Evolutionary conservation across 2,329 filamentous ascomycete species (phyloP), one percentile per base, ranked within the genome.

Genomic region (Dothideomycetidae sp.): DNA sequence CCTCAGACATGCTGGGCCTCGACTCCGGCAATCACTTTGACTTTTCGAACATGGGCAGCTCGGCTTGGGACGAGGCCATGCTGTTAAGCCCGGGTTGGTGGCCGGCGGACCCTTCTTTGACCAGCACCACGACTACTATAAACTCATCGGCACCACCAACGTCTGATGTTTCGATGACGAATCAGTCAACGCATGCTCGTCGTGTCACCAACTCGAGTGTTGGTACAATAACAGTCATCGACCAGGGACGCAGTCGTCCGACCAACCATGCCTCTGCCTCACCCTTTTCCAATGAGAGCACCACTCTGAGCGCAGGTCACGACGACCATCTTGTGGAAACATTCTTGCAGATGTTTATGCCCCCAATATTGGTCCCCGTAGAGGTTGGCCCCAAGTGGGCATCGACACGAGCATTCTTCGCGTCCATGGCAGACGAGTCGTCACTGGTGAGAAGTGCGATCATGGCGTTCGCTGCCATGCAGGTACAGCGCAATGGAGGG

Each of bases 301-400:
- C 7, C 21, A 26, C n/a, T n/a, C 7, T 26, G n/a, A 7, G 21
- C 7, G n/a, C n/a, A 1, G 45, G 46, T 4, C 56, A 59, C 29
- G 55, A 59, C 32, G 52, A 56, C 28, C 49, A 54, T 10, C 49
- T 70, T 2, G 55, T 70, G 42, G 61, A 67, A 30, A 67, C 66
- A 37, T 70, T 70, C 40, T 51, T 61, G 12, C 58, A 57, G 29
- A 62, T 66, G 2, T 59, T 65, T 11, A 63, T 63, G n/a, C 66
- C 67, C 4, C 67, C 66, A 1, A 70, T 71, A 17, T 57, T 71
- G 3, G 62, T 63, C 12, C 63, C 70, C 33, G 63, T 71, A 0
- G 69, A 71, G 44, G 66, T 64, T 5, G 62, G 66, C 37, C 65
- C 63, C 44, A 66, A 63, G 36, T 71, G 68, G 68, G 53, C 62